phyloP scores from a whole-genome alignment of 2,329 filamentous ascomycete genomes.

The Balansia obtecta region DNA sequence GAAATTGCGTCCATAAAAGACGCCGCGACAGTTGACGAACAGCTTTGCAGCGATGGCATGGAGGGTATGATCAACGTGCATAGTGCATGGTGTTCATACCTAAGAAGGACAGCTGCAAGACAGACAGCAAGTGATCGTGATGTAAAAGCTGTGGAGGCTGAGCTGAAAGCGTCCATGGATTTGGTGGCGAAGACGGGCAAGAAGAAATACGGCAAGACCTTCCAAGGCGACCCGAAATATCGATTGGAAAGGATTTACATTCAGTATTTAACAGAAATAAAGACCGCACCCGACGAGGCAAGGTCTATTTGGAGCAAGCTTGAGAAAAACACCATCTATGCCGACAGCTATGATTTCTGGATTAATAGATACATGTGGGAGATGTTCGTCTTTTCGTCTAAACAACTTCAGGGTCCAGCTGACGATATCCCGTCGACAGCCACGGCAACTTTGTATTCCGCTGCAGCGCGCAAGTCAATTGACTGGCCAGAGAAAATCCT shows the following conservation, averaged over 20 bases:
- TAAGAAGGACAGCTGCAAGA: constrained; percentile 74
- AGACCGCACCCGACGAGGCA: constrained; percentile 63
- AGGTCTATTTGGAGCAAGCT: constrained; percentile 67
- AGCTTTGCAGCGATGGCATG: constrained; percentile 77
- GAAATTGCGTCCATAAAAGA: constrained; percentile 87
- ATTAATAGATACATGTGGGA: constrained; percentile 86
- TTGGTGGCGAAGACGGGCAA: constrained; percentile 72
- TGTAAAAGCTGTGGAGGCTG: constrained; percentile 79
- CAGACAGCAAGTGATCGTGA: constrained; percentile 67
- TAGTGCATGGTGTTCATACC: constrained; percentile 85
- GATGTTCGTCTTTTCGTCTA: constrained; percentile 50
- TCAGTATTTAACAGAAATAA: constrained; percentile 79
- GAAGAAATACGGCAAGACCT: constrained; percentile 58
- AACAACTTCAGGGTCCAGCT: constrained; percentile 32
- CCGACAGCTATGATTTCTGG: constrained; percentile 87
- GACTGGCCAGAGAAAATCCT: constrained; percentile 70
- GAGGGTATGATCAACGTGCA: constrained; percentile 84
- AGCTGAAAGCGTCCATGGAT: constrained; percentile 73
- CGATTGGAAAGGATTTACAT: constrained; percentile 86
- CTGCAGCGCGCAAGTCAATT: constrained; percentile 46
- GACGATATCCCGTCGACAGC: constrained; percentile 54
- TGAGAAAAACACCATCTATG: constrained; percentile 47
- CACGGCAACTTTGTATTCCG: constrained; percentile 64
- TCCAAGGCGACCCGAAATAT: constrained; percentile 78
- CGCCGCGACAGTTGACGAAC: constrained; percentile 71